A percentile compares a stretch with the other conserved stretches of the same genome.
These are phyloP conservation scores for Sporothrix mexicana DNA, from an alignment of 2,329 filamentous ascomycete genomes.

Conservation along the genomic window DNA sequence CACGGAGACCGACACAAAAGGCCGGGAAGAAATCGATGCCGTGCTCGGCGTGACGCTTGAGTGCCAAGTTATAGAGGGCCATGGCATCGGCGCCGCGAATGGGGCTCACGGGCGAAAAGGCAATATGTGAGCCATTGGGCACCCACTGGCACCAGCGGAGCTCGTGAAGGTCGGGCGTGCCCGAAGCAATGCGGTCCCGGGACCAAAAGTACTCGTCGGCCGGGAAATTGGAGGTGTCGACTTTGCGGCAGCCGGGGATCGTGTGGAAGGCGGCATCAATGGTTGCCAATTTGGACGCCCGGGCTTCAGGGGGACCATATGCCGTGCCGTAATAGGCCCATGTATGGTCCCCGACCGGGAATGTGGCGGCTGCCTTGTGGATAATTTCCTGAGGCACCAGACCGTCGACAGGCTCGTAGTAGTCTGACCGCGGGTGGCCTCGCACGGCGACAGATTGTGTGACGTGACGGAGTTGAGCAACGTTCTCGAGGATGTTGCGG, in stretches of 20 bases:
- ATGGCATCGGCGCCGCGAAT: slow-evolving; percentile 55
- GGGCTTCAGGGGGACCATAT: slow-evolving; percentile 46
- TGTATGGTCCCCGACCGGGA: slow-evolving; percentile 49
- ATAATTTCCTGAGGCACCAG: slow-evolving; percentile 44
- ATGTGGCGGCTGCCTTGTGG: slow-evolving; percentile 43
- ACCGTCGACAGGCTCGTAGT: slow-evolving; percentile 38
- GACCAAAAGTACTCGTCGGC: slow-evolving; percentile 47
- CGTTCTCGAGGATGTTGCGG: slow-evolving; percentile 50
- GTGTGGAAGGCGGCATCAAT: slow-evolving; percentile 44
- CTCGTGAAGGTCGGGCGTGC: slow-evolving; percentile 48
- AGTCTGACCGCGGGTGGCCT: slow-evolving; percentile 47
- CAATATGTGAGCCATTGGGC: slow-evolving; percentile 55
- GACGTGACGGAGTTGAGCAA: slow-evolving; percentile 52
- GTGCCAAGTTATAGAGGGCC: slow-evolving; percentile 50
- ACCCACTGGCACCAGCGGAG: slow-evolving; percentile 56
- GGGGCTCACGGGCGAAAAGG: slow-evolving; percentile 59
- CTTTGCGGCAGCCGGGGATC: slow-evolving; percentile 42
- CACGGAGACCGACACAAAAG: slow-evolving; percentile 56
- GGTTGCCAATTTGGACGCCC: slow-evolving; percentile 44
- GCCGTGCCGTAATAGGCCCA: slow-evolving; percentile 59
- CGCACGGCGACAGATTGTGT: slow-evolving; percentile 47
- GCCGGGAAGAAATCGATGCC: slow-evolving; percentile 59
- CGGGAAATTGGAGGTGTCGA: slow-evolving; percentile 49
- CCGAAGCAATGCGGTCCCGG: slow-evolving; percentile 44
- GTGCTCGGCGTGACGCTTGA: slow-evolving; percentile 46